Evolutionary conservation across 2,329 filamentous ascomycete genomes (phyloP).

Genomic region (Cephalotrichum gorgonifer): DNA sequence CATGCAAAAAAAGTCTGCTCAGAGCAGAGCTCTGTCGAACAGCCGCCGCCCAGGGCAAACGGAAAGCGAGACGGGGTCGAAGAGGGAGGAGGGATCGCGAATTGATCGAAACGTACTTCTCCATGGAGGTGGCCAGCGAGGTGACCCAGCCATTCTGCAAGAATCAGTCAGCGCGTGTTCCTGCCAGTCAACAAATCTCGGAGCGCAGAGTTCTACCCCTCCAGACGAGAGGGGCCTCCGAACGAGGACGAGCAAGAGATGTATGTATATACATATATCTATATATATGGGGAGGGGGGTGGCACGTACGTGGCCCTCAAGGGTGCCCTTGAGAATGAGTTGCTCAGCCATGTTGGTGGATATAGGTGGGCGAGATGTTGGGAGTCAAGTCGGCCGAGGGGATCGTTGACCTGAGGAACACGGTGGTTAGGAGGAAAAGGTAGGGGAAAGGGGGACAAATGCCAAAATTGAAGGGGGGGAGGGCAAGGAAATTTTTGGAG

Average conservation of each 20-base stretch:
- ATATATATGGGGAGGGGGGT: too few species aligned
- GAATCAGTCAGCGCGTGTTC: conserved; percentile 6
- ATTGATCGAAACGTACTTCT: conserved; percentile 65
- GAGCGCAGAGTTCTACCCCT: too few species aligned
- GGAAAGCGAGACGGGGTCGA: too few species aligned
- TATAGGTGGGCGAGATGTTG: background rate
- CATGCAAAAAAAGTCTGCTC: too few species aligned
- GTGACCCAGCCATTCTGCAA: conserved; percentile 90
- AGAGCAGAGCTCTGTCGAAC: too few species aligned
- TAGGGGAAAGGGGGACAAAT: background rate
- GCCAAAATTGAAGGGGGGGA: background rate
- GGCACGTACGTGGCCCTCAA: conserved; percentile 91
- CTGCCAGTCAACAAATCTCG: background rate
- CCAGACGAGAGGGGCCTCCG: too few species aligned
- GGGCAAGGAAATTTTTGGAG: background rate
- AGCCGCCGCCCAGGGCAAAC: too few species aligned
- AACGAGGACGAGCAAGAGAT: too few species aligned
- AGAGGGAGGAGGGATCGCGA: background rate
- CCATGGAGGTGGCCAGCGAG: conserved; percentile 93
- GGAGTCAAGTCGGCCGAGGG: conserved; percentile 2
- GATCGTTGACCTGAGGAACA: background rate
- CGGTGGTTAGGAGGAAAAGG: background rate
- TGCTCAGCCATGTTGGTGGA: conserved; percentile 66
- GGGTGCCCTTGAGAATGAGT: conserved; percentile 91
- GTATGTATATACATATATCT: too few species aligned